phyloP scores from a whole-genome alignment of 306 rosid genomes.

The Argentina anserina region DNA sequence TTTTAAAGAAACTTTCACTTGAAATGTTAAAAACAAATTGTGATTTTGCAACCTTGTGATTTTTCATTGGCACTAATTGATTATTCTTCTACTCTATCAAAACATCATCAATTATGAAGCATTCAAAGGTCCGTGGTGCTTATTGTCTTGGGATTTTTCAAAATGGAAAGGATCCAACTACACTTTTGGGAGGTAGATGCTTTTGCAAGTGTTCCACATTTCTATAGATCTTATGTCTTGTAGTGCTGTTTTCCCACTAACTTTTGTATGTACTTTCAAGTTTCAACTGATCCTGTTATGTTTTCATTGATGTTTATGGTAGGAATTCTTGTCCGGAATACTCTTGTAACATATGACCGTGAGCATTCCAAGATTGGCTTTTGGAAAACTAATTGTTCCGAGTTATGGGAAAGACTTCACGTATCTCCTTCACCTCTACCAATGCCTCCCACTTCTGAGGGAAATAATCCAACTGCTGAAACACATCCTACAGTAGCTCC shows the following conservation, averaged over 20 bases:
- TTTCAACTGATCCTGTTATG: constrained; percentile 3
- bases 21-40: neutral
- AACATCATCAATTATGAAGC: constrained; percentile 50
- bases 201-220: neutral
- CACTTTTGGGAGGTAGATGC: constrained; percentile 89
- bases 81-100: constrained; percentile 22
- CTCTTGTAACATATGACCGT: constrained; percentile 88
- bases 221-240: constrained; percentile 2
- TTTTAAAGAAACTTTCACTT: no score
- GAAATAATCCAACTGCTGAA: constrained; percentile 31
- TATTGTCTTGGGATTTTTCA: constrained; percentile 88
- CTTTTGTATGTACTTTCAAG: constrained; percentile 17
- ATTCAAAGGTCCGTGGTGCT: constrained; percentile 82
- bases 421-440: constrained; percentile 48
- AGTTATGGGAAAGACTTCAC: constrained; percentile 80
- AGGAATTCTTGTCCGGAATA: constrained; percentile 93
- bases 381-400: constrained; percentile 98
- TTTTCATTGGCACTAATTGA: constrained; percentile 23
- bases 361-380: constrained; percentile 76
- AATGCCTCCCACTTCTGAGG: constrained; percentile 40
- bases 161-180: constrained; percentile 82
- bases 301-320: constrained; percentile 16
- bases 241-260: constrained; percentile 1
- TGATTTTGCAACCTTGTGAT: neutral
- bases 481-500: constrained; percentile 59